phyloP scores from a whole-genome alignment of 129 eudicot species.

The Logfia minima region DNA sequence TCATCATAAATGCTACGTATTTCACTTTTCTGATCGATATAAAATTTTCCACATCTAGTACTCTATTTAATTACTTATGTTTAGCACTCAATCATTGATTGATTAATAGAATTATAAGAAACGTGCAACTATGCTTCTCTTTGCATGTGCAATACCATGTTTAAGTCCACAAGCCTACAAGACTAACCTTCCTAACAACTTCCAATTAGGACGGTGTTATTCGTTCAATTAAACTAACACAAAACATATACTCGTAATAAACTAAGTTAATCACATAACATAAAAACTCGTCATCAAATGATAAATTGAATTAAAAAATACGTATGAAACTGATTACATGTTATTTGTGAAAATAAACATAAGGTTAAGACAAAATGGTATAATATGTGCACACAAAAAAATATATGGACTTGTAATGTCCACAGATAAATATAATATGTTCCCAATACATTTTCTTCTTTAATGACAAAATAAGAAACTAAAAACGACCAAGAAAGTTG shows the following conservation, averaged over 20 bases:
- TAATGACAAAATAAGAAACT: background rate
- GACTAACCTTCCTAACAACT: background rate
- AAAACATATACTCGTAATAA: background rate
- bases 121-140: constrained; percentile 1
- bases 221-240: background rate
- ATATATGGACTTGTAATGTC: background rate
- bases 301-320: background rate
- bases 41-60: too few relatives aligned
- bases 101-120: background rate
- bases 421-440: background rate
- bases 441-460: background rate
- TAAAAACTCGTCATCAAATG: background rate
- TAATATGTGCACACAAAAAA: too few relatives aligned
- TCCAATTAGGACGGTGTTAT: background rate
- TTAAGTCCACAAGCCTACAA: background rate
- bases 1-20: background rate
- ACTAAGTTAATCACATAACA: background rate
- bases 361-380: background rate
- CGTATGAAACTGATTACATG: background rate
- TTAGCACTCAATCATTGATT: background rate
- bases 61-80: background rate
- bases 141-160: background rate
- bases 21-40: too few relatives aligned
- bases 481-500: constrained; percentile 15
- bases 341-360: background rate